Conservation (phyloP, 306 rosid genomes). For the Vachellia collinsii region DNA sequence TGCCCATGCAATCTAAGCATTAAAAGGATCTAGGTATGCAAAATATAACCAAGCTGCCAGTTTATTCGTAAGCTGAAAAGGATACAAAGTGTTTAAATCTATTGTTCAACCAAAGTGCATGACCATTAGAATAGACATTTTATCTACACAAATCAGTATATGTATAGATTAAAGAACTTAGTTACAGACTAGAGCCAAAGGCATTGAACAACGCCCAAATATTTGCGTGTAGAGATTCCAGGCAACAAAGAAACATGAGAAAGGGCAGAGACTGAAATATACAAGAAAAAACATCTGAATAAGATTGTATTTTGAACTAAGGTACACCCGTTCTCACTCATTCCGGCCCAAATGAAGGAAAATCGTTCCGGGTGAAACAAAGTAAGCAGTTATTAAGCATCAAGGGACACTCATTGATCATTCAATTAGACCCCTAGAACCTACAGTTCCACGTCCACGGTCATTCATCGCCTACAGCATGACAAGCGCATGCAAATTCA, state of each 20-base stretch:
- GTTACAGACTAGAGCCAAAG: background rate
- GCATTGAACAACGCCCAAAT: background rate
- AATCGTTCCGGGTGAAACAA: slow-evolving; percentile 4
- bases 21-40: background rate
- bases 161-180: background rate
- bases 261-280: background rate
- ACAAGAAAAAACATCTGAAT: background rate
- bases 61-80: background rate
- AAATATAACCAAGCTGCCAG: slow-evolving; percentile 8
- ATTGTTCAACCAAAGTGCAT: background rate
- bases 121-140: background rate
- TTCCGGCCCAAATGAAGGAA: slow-evolving; percentile 14
- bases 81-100: slow-evolving; percentile 1
- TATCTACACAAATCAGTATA: background rate
- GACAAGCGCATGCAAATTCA: background rate
- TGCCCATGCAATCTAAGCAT: background rate
- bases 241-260: background rate
- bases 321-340: background rate
- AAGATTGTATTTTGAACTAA: background rate
- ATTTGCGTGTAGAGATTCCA: background rate
- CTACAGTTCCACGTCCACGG: background rate
- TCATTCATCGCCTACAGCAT: background rate
- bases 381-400: background rate
- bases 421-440: slow-evolving; percentile 1
- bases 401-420: background rate